These are phyloP conservation scores for Colletotrichum sp. DNA, from an alignment of 2,329 filamentous ascomycete genomes.

Conservation along the genomic window DNA sequence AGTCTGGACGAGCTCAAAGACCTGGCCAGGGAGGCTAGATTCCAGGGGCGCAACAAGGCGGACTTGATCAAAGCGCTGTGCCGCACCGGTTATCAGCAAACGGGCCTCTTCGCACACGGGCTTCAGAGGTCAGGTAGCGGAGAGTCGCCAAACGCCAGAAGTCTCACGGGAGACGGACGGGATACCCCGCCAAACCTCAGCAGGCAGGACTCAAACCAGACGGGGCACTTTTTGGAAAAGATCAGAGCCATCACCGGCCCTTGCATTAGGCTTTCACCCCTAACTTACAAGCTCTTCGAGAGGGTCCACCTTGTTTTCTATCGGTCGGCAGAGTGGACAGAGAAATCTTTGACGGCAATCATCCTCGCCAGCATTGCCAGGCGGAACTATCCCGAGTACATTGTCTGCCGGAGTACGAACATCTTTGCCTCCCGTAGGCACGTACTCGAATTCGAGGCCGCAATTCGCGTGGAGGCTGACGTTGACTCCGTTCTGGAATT, in stretches of 20 bases:
- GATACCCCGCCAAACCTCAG: conserved; percentile 33
- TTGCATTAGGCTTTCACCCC: conserved; percentile 79
- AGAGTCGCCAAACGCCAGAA: conserved; percentile 53
- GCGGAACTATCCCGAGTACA: conserved; percentile 86
- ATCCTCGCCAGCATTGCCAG: conserved; percentile 90
- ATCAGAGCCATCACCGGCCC: conserved; percentile 79
- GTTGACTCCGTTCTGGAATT: conserved; percentile 85
- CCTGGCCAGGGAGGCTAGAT: conserved; percentile 84
- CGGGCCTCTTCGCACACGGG: conserved; percentile 72
- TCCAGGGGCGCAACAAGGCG: conserved; percentile 86
- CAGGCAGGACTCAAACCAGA: conserved; percentile 61
- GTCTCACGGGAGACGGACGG: conserved; percentile 25
- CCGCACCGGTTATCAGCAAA: conserved; percentile 75
- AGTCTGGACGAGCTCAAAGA: conserved; percentile 86
- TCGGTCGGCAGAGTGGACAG: conserved; percentile 94
- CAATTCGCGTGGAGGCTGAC: conserved; percentile 78
- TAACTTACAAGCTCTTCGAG: conserved; percentile 82
- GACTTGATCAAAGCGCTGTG: conserved; percentile 78
- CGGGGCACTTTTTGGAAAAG: conserved; percentile 76
- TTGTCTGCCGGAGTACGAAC: conserved; percentile 87
- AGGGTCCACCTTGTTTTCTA: conserved; percentile 96
- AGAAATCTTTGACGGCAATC: conserved; percentile 93
- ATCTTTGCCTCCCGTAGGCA: conserved; percentile 81
- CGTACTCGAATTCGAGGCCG: conserved; percentile 87
- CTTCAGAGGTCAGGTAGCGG: conserved; percentile 68